These are phyloP conservation scores for Cladorrhinum sp. DNA, from an alignment of 2,329 filamentous ascomycete genomes.

Conservation along the genomic window DNA sequence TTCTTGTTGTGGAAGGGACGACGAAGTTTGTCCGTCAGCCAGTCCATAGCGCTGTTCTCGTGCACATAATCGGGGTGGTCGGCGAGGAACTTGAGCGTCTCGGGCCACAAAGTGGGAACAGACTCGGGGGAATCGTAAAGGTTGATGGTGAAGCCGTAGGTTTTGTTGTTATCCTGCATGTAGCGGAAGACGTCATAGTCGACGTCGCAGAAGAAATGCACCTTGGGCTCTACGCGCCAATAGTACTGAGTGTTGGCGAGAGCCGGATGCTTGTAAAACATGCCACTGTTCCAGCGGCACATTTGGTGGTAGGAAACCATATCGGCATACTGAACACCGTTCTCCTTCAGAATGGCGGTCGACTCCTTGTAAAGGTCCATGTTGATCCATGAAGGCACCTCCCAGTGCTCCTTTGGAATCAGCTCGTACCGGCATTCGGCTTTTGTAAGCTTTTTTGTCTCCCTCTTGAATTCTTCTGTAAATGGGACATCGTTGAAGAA, in stretches of 20 bases:
- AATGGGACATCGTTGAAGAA: slow-evolving; percentile 98
- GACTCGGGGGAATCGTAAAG: slow-evolving; percentile 89
- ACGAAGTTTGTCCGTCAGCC: slow-evolving; percentile 75
- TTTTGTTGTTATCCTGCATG: slow-evolving; percentile 98
- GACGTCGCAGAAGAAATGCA: slow-evolving; percentile 98
- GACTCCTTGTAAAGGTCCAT: slow-evolving; percentile 81
- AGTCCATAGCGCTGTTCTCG: slow-evolving; percentile 79
- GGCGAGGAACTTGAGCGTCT: slow-evolving; percentile 85
- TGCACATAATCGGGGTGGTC: slow-evolving; percentile 79
- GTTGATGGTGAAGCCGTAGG: slow-evolving; percentile 97
- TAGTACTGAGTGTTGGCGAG: slow-evolving; percentile 83
- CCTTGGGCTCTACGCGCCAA: slow-evolving; percentile 97
- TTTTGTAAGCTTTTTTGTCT: slow-evolving; percentile 78
- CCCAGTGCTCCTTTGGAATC: slow-evolving; percentile 95
- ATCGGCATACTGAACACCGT: slow-evolving; percentile 85
- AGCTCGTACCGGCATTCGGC: slow-evolving; percentile 83
- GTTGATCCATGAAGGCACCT: slow-evolving; percentile 88
- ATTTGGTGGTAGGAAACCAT: slow-evolving; percentile 95
- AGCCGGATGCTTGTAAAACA: slow-evolving; percentile 96
- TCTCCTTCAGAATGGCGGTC: slow-evolving; percentile 74
- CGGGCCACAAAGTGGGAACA: slow-evolving; percentile 89
- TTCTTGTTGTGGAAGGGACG: slow-evolving; percentile 76
- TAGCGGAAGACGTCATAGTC: slow-evolving; percentile 98
- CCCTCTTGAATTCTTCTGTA: slow-evolving; percentile 84
- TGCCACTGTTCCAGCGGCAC: slow-evolving; percentile 97